These are phyloP conservation scores for Citeromyces hawaiiensis DNA, from an alignment of 1,139 yeast genomes.

Conservation along the genomic window DNA sequence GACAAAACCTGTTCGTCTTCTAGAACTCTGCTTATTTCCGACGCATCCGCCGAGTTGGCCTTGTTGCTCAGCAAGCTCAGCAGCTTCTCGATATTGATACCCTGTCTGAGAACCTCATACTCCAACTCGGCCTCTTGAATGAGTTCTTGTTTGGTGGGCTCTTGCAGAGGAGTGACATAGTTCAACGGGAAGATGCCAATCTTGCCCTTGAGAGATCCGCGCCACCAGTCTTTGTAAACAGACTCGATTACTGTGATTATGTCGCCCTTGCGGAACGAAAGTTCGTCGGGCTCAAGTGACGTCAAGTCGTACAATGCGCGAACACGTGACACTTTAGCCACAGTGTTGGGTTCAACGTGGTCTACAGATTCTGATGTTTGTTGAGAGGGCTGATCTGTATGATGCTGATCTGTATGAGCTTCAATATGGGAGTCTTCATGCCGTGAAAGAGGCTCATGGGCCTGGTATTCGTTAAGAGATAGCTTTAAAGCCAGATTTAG, in stretches of 20 bases:
- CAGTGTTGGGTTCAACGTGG: conserved; percentile 3
- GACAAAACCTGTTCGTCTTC: conserved; percentile 32
- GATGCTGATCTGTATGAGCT: too few species aligned
- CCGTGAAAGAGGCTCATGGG: too few species aligned
- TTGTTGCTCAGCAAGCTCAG: conserved; percentile 34
- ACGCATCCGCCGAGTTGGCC: conserved; percentile 12
- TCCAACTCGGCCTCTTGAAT: conserved; percentile 27
- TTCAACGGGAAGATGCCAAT: conserved; percentile 90
- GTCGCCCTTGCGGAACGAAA: conserved; percentile 64
- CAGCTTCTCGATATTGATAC: conserved; percentile 49
- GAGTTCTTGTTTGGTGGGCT: conserved; percentile 44
- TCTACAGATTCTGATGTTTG: background rate
- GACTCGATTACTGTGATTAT: conserved; percentile 76
- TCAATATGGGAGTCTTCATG: too few species aligned
- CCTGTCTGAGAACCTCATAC: conserved; percentile 29
- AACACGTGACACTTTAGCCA: conserved; percentile 45
- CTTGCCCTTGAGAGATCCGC: conserved; percentile 71
- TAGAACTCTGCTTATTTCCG: conserved; percentile 11
- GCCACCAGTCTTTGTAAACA: conserved; percentile 93
- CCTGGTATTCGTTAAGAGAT: conserved; percentile 56
- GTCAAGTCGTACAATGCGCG: conserved; percentile 75
- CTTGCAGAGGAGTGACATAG: conserved; percentile 72
- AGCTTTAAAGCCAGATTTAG: conserved; percentile 64
- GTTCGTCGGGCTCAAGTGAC: conserved; percentile 58
- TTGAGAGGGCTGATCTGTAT: background rate